A percentile compares a stretch with the other conserved stretches of the same genome.
phyloP scores from a whole-genome alignment of 2,329 filamentous ascomycete genomes.

The Penicillium sp. region DNA sequence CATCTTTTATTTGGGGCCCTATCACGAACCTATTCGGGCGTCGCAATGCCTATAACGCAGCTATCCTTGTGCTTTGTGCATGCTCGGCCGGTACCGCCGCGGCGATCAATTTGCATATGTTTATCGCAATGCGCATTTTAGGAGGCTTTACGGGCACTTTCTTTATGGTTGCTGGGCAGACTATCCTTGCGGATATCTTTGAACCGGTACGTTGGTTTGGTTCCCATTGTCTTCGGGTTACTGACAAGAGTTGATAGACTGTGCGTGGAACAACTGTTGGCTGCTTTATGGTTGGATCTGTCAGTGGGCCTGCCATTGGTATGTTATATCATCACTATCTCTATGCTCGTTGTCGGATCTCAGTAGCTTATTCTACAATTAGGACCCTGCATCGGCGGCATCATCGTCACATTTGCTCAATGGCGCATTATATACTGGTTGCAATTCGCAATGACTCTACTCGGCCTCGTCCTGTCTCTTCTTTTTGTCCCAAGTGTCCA shows the following conservation, averaged over 20 bases:
- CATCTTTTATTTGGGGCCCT: slow-evolving; percentile 37
- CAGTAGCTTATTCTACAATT: slow-evolving; percentile 1
- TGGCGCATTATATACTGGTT: slow-evolving; percentile 80
- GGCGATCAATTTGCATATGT: slow-evolving; percentile 31
- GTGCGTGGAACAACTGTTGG: slow-evolving; percentile 45
- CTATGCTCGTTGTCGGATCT: no score
- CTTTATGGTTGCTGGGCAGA: slow-evolving; percentile 41
- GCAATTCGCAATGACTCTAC: slow-evolving; percentile 64
- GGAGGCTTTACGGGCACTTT: slow-evolving; percentile 37
- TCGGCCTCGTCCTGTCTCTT: slow-evolving; percentile 58
- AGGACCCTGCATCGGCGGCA: slow-evolving; percentile 64
- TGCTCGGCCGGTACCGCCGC: slow-evolving; percentile 33
- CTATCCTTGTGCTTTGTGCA: slow-evolving; percentile 31
- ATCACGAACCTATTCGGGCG: slow-evolving; percentile 30
- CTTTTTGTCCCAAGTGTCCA: slow-evolving; percentile 67
- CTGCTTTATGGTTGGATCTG: slow-evolving; percentile 44
- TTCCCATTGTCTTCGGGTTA: not conserved
- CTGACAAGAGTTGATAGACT: slow-evolving; percentile 18
- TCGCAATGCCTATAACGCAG: slow-evolving; percentile 31
- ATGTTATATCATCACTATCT: not conserved
- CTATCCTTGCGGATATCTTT: slow-evolving; percentile 39
- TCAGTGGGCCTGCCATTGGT: slow-evolving; percentile 45
- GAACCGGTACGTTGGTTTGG: slow-evolving; percentile 26
- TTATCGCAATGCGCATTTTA: slow-evolving; percentile 35
- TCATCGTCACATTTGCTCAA: slow-evolving; percentile 70